Conservation (phyloP, 257 asterid species). For the Nicotiana otophora region DNA sequence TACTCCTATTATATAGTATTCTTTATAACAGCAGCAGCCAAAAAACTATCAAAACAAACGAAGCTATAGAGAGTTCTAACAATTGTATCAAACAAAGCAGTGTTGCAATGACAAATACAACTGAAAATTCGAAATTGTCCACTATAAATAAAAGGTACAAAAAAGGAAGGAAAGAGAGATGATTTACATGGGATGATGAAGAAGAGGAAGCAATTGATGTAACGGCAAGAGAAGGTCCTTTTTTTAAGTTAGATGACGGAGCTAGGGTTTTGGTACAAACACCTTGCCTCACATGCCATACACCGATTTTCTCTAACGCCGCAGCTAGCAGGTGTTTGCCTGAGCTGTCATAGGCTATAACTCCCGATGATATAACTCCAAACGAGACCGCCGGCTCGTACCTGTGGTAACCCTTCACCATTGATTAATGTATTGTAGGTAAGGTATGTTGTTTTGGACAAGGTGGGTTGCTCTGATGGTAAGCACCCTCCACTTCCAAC, state of each 20-base stretch:
- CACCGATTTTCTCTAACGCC: conserved; percentile 73
- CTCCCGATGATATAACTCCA: conserved; percentile 71
- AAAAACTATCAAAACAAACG: too few relatives aligned
- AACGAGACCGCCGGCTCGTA: conserved; percentile 64
- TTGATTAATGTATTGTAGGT: background rate
- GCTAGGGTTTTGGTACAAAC: conserved; percentile 54
- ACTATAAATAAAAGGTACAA: background rate
- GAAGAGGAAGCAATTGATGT: conserved; percentile 71
- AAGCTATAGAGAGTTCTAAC: too few relatives aligned
- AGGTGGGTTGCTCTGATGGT: too few relatives aligned
- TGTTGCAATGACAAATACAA: background rate
- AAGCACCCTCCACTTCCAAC: too few relatives aligned
- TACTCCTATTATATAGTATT: too few relatives aligned
- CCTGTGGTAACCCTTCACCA: conserved; percentile 82
- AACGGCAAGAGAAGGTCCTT: conserved; percentile 69
- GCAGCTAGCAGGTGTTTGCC: conserved; percentile 73
- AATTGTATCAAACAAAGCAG: too few relatives aligned
- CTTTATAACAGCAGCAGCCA: too few relatives aligned
- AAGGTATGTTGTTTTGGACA: too few relatives aligned
- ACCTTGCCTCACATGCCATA: conserved; percentile 90
- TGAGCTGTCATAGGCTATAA: conserved; percentile 64
- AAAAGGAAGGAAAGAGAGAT: background rate
- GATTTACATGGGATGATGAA: conserved; percentile 37
- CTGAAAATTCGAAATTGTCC: background rate
- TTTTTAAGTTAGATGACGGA: conserved; percentile 30